Conservation (phyloP, 768 basidiomycete genomes). For the Lactarius akahatsu region DNA sequence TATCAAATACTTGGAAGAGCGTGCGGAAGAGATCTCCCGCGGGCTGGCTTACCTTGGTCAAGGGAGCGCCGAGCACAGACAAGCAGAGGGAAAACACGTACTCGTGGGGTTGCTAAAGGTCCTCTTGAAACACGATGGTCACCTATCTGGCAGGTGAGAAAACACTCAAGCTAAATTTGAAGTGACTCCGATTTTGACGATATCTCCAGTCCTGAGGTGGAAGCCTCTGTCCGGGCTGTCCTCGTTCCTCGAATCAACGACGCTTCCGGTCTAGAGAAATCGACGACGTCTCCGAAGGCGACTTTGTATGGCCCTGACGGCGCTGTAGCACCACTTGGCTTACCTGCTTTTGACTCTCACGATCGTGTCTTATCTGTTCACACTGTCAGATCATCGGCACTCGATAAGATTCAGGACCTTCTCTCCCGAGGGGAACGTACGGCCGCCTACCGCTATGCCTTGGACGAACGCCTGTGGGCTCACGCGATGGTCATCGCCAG, state of each 20-base stretch:
- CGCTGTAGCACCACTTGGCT: conserved; percentile 18
- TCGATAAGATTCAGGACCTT: conserved; percentile 77
- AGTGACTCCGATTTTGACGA: conserved; percentile 8
- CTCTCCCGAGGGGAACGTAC: conserved; percentile 82
- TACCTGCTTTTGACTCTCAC: conserved; percentile 35
- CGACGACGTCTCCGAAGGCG: conserved; percentile 20
- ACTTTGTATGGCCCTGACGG: conserved; percentile 22
- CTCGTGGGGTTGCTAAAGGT: conserved; percentile 72
- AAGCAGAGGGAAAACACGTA: conserved; percentile 72
- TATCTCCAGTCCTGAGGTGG: conserved; percentile 56
- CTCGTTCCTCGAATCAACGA: conserved; percentile 58
- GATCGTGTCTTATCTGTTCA: conserved; percentile 59
- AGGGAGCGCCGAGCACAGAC: conserved; percentile 51
- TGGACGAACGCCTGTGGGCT: conserved; percentile 88
- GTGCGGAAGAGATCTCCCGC: conserved; percentile 72
- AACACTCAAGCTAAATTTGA: background rate
- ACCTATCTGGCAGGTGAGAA: conserved; percentile 79
- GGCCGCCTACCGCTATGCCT: conserved; percentile 83
- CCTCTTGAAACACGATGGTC: conserved; percentile 89
- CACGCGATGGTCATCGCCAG: conserved; percentile 96
- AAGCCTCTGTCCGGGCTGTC: conserved; percentile 70
- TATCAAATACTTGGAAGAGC: conserved; percentile 70
- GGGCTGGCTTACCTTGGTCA: conserved; percentile 68
- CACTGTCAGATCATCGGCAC: conserved; percentile 56
- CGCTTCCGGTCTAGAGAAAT: conserved; percentile 19